These are phyloP conservation scores for Phytomonas sp. DNA, from an alignment of 208 protist species.

Conservation along the genomic window DNA sequence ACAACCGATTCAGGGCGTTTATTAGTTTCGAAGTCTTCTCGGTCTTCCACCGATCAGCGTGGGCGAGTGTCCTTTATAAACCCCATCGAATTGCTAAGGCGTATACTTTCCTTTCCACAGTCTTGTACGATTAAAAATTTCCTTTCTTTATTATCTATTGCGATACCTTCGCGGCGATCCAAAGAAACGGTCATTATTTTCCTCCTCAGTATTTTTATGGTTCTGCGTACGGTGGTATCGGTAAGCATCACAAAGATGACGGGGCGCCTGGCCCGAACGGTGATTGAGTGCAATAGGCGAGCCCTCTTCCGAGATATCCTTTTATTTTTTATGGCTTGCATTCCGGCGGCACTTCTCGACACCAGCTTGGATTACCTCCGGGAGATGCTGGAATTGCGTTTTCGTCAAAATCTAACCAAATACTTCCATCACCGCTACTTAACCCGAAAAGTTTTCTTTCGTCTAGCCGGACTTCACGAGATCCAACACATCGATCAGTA, in stretches of 20 bases:
- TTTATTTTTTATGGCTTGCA: conserved; percentile 25
- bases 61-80: too few species aligned
- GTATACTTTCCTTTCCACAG: too few species aligned
- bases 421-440: conserved; percentile 59
- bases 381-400: conserved; percentile 42
- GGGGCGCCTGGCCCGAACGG: conserved; percentile 19
- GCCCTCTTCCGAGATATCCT: conserved; percentile 20
- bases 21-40: conserved; percentile 2
- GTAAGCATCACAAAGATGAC: conserved; percentile 27
- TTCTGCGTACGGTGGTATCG: conserved; percentile 33
- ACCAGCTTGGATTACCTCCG: conserved; percentile 43
- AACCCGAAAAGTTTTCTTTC: conserved; percentile 54
- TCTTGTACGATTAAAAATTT: conserved; percentile 8
- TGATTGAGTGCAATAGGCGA: conserved; percentile 26
- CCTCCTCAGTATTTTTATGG: conserved; percentile 29
- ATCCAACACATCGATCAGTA: conserved; percentile 56
- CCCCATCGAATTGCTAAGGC: too few species aligned
- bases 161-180: conserved; percentile 27
- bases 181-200: conserved; percentile 28
- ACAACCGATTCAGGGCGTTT: conserved; percentile 14
- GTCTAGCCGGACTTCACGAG: conserved; percentile 32
- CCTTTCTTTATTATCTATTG: conserved; percentile 37
- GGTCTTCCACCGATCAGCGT: not conserved
- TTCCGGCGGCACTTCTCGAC: conserved; percentile 45
- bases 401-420: conserved; percentile 48